Base-by-base conservation (phyloP, 495 filamentous ascomycete genomes). In the Annulohypoxylon stygium region DNA sequence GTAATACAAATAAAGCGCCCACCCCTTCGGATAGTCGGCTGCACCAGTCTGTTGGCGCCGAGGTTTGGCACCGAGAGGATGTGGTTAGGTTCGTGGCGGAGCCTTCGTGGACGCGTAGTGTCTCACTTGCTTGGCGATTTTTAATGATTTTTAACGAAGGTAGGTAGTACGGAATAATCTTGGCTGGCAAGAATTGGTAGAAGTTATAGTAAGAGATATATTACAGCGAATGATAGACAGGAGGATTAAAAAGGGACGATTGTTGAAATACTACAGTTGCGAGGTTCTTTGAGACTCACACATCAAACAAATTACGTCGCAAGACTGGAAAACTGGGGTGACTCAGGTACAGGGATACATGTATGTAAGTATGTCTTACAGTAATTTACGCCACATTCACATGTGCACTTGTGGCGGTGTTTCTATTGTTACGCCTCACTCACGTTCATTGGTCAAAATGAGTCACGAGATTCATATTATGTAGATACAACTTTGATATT, bases 1-100 rank as follows among this genome's bases (percentile, higher is more conserved):
- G 54, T 71, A 34, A 41, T 65, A 65, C 65, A 73, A 61, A 60
- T 67, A 72, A 36, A 50, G 43, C 30, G 41, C 43, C 16, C 26
- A 30, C 4, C n/a, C n/a, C 8, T 47, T 69, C 71, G 71, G 71
- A 74, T 67, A 34, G 18, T 63, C 71, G 71, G 71, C 50, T 63
- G 23, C 30, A 20, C 51, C 4, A 36, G 34, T 41, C 50, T 65
- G 55, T 66, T 61, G 71, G 71, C 65, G 55, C 70, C 70, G 59
- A 68, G 70, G 12, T 23, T 69, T 73, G 59, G 51, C 50, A 30
- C 1, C 18, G 8, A 23, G 65, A 65, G 45, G 34, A 16, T 9
- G 20, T 14, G 55, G 37, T 53, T 54, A 41, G 54, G 58, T 53
- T 41, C 67, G 71, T 70, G 71, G 71, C 71, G 61, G 53, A 74